Evolutionary conservation across 2,329 filamentous ascomycete species (phyloP).

Genomic region (Hirsutella minnesotensis): DNA sequence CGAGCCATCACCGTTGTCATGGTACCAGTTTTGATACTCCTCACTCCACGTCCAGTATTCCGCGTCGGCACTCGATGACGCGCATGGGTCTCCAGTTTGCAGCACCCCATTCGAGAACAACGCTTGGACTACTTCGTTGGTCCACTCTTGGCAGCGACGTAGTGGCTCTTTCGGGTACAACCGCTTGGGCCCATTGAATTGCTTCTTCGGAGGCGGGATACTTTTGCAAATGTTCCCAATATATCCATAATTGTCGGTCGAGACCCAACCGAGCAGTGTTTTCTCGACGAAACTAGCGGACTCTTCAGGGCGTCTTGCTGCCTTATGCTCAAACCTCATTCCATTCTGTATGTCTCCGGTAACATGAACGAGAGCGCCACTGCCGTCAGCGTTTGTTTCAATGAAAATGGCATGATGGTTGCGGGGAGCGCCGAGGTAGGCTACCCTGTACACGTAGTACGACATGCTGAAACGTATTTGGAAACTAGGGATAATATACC

Average conservation of each 20-base stretch:
- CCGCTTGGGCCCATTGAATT: slow-evolving; percentile 14
- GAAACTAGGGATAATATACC: neutral
- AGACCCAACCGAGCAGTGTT: slow-evolving; percentile 9
- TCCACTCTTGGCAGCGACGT: slow-evolving; percentile 19
- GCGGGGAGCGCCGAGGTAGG: slow-evolving; percentile 5
- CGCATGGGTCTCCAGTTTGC: neutral
- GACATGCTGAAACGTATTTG: slow-evolving; percentile 3
- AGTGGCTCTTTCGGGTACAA: slow-evolving; percentile 12
- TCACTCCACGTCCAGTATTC: neutral
- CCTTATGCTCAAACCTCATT: slow-evolving; percentile 14
- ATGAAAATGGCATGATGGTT: slow-evolving; percentile 18
- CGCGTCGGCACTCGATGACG: neutral
- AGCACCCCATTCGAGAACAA: neutral
- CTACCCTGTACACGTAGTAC: neutral
- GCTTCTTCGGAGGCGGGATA: slow-evolving; percentile 15
- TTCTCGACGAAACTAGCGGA: slow-evolving; percentile 6
- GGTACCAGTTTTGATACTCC: neutral
- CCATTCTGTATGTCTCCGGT: slow-evolving; percentile 18
- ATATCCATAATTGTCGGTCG: slow-evolving; percentile 8
- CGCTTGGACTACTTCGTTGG: slow-evolving; percentile 1
- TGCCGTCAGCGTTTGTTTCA: slow-evolving; percentile 1
- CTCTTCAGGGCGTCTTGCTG: slow-evolving; percentile 8
- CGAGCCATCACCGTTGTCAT: neutral
- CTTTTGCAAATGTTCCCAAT: slow-evolving; percentile 10
- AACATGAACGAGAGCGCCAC: slow-evolving; percentile 12